These are phyloP conservation scores for Cyclotella choctawhatcheeana DNA, from an alignment of 108 stramenopile genomes.

Conservation along the genomic window DNA sequence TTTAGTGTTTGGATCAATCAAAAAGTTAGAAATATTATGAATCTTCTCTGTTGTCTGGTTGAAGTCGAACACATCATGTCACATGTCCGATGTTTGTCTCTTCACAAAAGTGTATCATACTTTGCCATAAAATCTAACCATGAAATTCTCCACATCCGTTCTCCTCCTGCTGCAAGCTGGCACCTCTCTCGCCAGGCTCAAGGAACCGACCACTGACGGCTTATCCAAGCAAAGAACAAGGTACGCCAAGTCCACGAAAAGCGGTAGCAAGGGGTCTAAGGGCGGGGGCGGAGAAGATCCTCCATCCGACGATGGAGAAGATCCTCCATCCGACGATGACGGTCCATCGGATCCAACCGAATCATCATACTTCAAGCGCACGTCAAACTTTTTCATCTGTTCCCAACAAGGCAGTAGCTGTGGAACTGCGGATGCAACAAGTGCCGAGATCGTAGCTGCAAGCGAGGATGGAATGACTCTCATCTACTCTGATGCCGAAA, in stretches of 20 bases:
- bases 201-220: background rate
- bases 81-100: no score
- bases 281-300: background rate
- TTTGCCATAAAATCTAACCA: constrained; percentile 8
- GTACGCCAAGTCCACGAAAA: background rate
- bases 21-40: no score
- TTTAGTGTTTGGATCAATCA: no score
- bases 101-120: no score
- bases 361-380: background rate
- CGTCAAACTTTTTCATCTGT: constrained; percentile 10
- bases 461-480: constrained; percentile 55
- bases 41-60: no score
- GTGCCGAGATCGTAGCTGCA: constrained; percentile 36
- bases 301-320: no score
- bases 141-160: constrained; percentile 11
- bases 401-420: background rate
- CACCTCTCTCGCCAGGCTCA: background rate
- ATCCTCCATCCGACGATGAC: background rate
- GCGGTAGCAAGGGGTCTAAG: background rate
- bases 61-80: no score
- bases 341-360: background rate
- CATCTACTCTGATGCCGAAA: constrained; percentile 58
- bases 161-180: background rate
- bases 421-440: background rate
- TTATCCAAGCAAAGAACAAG: background rate